Evolutionary conservation across 2,329 filamentous ascomycete genomes (phyloP), one percentile per base, ranked within the genome.

Genomic region (Microdochium nivale): DNA sequence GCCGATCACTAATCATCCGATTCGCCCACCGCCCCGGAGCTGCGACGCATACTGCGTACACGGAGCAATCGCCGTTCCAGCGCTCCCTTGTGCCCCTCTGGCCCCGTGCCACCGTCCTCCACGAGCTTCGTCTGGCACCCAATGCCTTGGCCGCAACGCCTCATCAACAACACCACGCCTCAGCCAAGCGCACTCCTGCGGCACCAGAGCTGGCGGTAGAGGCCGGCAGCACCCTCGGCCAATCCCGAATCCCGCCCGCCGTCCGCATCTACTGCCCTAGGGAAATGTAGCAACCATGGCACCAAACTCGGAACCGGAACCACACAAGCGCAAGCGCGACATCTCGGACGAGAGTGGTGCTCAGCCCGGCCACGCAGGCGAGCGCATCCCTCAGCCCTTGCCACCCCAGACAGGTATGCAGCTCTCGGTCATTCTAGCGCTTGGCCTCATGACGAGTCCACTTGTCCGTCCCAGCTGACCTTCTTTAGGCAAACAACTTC

Each of bases 291-390:
- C 40, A 13, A 44, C 60, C 53, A 75, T 75, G 72, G 69, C 71
- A 58, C 70, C 73, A 62, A 67, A 62, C 60, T 61, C 65, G 55
- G 71, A 71, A 30, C 56, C 62, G 51, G 70, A 75, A 51, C 62
- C 67, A 56, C 68, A 70, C 62, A 77, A 77, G 66, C 71, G 74
- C 56, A 77, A 76, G 61, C 72, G 73, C 58, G 72, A 74, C 55
- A 58, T 61, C 51, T 59, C 66, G 52, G 72, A 76, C 58, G 74
- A 77, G 60, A 66, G 60, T 56, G 68, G 67, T 58, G 63, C 59
- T 53, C 70, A 70, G 58, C 59, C 61, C 55, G 57, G 59, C 48
- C 68, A 67, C 53, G 56, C 64, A 14, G 46, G 13, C 55, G 68
- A 70, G 57, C 67, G 68, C 54, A 71, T 71, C 55, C 70, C 70